phyloP scores from a whole-genome alignment of 768 basidiomycete genomes.

The Lactarius trivialis region DNA sequence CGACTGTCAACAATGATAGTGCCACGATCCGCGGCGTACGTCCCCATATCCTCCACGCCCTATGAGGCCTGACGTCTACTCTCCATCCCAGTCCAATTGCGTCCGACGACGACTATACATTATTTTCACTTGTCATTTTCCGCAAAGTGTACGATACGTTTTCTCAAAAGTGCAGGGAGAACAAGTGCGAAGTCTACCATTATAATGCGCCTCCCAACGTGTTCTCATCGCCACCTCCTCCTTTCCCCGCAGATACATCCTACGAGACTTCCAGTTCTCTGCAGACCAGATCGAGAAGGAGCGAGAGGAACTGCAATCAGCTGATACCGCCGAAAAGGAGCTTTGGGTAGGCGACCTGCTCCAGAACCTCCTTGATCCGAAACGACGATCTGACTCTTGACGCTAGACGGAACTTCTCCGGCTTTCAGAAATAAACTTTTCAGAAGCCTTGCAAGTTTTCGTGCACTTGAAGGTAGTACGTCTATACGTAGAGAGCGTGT shows the following conservation, averaged over 20 bases:
- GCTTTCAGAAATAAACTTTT: conserved; percentile 90
- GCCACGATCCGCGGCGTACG: conserved; percentile 82
- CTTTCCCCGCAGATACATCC: conserved; percentile 62
- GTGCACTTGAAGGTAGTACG: conserved; percentile 90
- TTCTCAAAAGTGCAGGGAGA: conserved; percentile 87
- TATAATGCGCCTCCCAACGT: not conserved
- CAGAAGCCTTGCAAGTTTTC: conserved; percentile 90
- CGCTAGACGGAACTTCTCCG: conserved; percentile 82
- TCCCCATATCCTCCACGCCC: conserved; percentile 19
- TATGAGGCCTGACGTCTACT: conserved; percentile 1
- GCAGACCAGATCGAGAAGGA: conserved; percentile 77
- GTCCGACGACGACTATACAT: conserved; percentile 82
- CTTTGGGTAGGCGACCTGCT: conserved; percentile 70
- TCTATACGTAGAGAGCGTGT: conserved; percentile 89
- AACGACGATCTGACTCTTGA: not conserved
- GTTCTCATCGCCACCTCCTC: conserved; percentile 10
- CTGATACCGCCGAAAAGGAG: conserved; percentile 87
- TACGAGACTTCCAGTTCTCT: conserved; percentile 90
- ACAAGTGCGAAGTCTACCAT: conserved; percentile 55
- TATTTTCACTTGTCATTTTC: conserved; percentile 86
- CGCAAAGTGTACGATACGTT: conserved; percentile 89
- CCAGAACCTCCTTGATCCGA: not conserved
- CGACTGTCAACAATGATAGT: conserved; percentile 84
- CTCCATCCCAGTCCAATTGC: conserved; percentile 51
- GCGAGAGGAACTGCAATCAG: conserved; percentile 69